Base-by-base conservation (phyloP, 441 rosid species). In the Populus hybrid region DNA sequence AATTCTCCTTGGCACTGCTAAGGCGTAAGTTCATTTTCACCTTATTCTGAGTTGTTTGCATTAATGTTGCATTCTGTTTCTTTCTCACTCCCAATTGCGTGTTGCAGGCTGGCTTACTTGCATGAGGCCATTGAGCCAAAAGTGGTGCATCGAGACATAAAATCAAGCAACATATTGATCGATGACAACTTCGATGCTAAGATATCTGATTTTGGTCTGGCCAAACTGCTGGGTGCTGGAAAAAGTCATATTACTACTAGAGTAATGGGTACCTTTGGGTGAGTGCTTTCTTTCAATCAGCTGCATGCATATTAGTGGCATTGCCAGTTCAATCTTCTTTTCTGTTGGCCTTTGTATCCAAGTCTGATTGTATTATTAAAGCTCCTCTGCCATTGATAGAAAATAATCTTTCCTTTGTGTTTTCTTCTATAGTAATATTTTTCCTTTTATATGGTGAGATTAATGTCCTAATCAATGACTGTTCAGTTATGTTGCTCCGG, bases 251-350 rank as follows among this genome's bases (percentile, higher is more conserved):
- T 95, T 77, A 91, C 97, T 14, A 95, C 99, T 78, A 84, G 98
- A 79, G 98, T 94, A 63, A 94, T 95, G 99, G 99, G 99, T 81
- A 95, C 99, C 80, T 95, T 94, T 75, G 99, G 99, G 98, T 91
- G 75, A 83, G 86, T 65, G 63, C 69, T 74, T 75, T 57, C 61
- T 36, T 72, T 76, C 53, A 16, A 50, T 77, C 63, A 40, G 67
- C 53, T 36, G 38, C 76, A 30, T 69, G 38, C 64, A 69, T 76
- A n/a, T 71, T 24, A 67, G 65, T 65, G 23, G 30, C 18, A 23
- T 0, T 0, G n/a, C 30, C 61, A 57, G 73, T 24, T 61, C 7
- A 11, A 24, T 65, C 61, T 32, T 32, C 26, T 32, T 64, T 75
- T 71, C 28, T 63, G 16, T 3, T 72, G 73, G 69, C 36, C 61